Percentiles rank a stretch among this genome's conserved stretches.
Conservation (phyloP, 192 early-diverging fungal genomes). For the Coemansia sp. region DNA sequence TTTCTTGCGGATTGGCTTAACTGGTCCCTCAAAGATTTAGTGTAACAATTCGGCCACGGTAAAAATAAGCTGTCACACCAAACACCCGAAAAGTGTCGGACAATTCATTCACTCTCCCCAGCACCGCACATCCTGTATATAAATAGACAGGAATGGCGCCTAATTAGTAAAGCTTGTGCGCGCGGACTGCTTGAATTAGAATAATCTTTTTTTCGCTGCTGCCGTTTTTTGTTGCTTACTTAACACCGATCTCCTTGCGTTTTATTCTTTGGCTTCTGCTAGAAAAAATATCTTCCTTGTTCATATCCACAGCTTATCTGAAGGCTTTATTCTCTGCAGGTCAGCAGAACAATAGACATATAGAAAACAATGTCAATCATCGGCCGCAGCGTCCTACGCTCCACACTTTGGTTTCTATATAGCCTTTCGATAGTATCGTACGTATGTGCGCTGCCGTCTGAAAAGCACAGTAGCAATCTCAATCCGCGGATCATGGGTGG, state of each 20-base stretch:
- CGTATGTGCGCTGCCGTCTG: conserved; percentile 8
- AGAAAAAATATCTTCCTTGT: background rate
- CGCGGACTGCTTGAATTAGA: background rate
- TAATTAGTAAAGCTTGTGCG: background rate
- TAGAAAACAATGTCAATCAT: background rate
- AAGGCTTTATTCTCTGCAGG: background rate
- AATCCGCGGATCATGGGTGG: conserved; percentile 54
- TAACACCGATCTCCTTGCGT: background rate
- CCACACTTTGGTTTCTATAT: conserved; percentile 1
- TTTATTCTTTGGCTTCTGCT: background rate
- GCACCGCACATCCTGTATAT: background rate
- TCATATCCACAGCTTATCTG: background rate
- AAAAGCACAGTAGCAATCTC: conserved; percentile 7
- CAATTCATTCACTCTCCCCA: background rate
- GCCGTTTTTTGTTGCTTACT: background rate
- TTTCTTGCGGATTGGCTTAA: background rate
- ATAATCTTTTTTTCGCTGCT: background rate
- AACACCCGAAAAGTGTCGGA: background rate
- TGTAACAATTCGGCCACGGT: background rate
- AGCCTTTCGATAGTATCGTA: background rate
- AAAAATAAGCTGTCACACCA: background rate
- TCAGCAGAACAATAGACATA: background rate
- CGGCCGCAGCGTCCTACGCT: background rate
- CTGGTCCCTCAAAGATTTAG: background rate
- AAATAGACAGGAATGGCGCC: background rate